A percentile compares a stretch with the other conserved stretches of the same genome.
Evolutionary conservation across 2,329 filamentous ascomycete genomes (phyloP).

Genomic region (Neocucurbitaria cava): DNA sequence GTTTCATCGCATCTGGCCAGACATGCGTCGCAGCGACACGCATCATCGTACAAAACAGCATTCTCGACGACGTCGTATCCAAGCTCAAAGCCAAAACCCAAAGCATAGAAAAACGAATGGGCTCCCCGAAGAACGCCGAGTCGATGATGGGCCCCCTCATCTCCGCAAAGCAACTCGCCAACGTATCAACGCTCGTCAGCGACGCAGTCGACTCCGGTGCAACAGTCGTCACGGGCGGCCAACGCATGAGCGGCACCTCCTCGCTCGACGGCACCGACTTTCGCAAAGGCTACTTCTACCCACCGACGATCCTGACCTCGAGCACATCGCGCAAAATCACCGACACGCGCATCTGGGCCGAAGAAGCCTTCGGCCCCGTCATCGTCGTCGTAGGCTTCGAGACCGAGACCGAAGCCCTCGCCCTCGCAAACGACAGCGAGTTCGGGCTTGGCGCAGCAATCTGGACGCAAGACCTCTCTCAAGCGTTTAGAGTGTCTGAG

Average conservation of each 20-base stretch:
- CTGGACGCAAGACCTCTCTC: conserved; percentile 59
- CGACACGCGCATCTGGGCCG: conserved; percentile 49
- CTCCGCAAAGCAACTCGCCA: conserved; percentile 58
- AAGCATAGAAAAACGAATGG: conserved; percentile 63
- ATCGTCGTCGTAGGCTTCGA: conserved; percentile 58
- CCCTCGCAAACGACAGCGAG: conserved; percentile 58
- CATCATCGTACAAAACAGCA: conserved; percentile 58
- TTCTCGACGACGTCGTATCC: conserved; percentile 50
- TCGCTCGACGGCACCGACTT: conserved; percentile 61
- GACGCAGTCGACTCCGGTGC: conserved; percentile 49
- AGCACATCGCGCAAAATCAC: conserved; percentile 38
- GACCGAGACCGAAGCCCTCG: conserved; percentile 56
- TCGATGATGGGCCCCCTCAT: conserved; percentile 72
- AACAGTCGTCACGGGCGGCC: conserved; percentile 56
- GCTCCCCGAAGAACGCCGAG: conserved; percentile 61
- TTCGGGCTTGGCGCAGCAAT: conserved; percentile 60
- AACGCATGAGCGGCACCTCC: conserved; percentile 58
- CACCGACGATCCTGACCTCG: conserved; percentile 53
- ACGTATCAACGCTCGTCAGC: conserved; percentile 47
- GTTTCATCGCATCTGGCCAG: conserved; percentile 62
- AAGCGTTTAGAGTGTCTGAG: conserved; percentile 56
- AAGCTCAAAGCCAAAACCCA: conserved; percentile 54
- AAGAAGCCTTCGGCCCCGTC: conserved; percentile 62
- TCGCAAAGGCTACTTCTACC: conserved; percentile 58
- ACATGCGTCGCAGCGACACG: conserved; percentile 64